phyloP scores from a whole-genome alignment of 108 stramenopile genomes.

The Aurantiochytrium sp. region DNA sequence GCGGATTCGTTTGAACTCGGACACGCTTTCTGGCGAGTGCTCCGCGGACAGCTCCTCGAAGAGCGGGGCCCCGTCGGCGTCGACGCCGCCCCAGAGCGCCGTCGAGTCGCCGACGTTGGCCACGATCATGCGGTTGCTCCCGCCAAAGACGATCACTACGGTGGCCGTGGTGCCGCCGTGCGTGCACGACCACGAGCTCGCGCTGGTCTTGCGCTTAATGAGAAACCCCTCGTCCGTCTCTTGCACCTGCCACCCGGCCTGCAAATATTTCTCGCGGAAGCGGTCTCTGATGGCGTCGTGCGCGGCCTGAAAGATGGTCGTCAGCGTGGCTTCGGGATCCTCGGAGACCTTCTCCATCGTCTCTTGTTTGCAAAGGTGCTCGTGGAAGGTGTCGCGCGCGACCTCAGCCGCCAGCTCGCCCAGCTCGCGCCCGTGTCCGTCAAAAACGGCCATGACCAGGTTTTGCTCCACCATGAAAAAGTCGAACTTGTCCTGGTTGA shows the following conservation, averaged over 20 bases:
- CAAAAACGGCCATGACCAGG: constrained; percentile 39
- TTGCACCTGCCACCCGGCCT: constrained; percentile 35
- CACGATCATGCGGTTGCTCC: constrained; percentile 9
- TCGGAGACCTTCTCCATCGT: background rate
- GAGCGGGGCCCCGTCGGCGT: background rate
- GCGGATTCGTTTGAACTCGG: constrained; percentile 51
- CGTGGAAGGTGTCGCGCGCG: constrained; percentile 16
- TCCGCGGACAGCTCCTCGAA: constrained; percentile 48
- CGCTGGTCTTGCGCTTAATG: constrained; percentile 6
- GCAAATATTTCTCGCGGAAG: background rate
- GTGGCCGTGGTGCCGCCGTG: constrained; percentile 47
- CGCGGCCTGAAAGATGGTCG: background rate
- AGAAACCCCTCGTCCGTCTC: constrained; percentile 35
- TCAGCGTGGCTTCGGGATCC: constrained; percentile 9
- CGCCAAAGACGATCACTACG: constrained; percentile 29
- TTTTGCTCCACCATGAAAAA: constrained; percentile 29
- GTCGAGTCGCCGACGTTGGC: constrained; percentile 46
- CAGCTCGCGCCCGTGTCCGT: constrained; percentile 49
- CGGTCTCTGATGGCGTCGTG: constrained; percentile 27
- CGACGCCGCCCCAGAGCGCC: constrained; percentile 28
- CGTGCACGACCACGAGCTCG: constrained; percentile 4
- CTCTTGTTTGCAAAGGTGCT: background rate
- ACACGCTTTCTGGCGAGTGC: constrained; percentile 54
- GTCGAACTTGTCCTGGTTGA: constrained; percentile 43
- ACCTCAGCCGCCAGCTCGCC: constrained; percentile 34